phyloP scores from a whole-genome alignment of 495 filamentous ascomycete genomes.

The Penicillium crystallinum region DNA sequence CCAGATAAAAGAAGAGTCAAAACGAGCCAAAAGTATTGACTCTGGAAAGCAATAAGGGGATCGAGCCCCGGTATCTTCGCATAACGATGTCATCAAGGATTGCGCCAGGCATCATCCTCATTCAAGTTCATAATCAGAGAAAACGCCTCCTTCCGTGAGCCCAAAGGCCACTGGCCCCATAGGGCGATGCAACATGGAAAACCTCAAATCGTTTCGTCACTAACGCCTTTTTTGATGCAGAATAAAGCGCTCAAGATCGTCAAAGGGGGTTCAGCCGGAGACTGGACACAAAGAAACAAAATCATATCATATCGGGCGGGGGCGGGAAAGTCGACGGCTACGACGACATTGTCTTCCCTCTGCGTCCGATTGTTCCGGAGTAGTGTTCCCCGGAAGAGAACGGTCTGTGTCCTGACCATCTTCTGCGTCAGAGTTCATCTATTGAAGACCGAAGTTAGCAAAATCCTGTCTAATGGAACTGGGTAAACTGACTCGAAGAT shows the following conservation, averaged over 20 bases:
- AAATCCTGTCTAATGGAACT: too few relatives aligned
- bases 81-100: slow-evolving; percentile 7
- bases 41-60: neutral
- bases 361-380: slow-evolving; percentile 8
- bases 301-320: slow-evolving; percentile 10
- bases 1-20: neutral
- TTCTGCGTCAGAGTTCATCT: slow-evolving; percentile 18
- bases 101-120: slow-evolving; percentile 26
- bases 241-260: slow-evolving; percentile 18
- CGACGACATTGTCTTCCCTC: slow-evolving; percentile 13
- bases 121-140: slow-evolving; percentile 12
- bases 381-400: neutral
- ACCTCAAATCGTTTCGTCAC: slow-evolving; percentile 14
- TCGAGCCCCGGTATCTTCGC: slow-evolving; percentile 8
- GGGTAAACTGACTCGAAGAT: slow-evolving; percentile 29
- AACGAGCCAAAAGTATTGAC: slow-evolving; percentile 1
- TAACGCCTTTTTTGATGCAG: slow-evolving; percentile 25
- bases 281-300: neutral
- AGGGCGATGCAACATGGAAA: slow-evolving; percentile 14
- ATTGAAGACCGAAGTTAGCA: neutral
- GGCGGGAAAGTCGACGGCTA: slow-evolving; percentile 19
- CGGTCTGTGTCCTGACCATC: slow-evolving; percentile 3
- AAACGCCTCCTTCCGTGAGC: slow-evolving; percentile 15
- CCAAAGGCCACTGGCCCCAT: slow-evolving; percentile 3
- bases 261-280: neutral